Evolutionary conservation across 2,329 filamentous ascomycete species (phyloP).

Genomic region (Clarireedia paspali): DNA sequence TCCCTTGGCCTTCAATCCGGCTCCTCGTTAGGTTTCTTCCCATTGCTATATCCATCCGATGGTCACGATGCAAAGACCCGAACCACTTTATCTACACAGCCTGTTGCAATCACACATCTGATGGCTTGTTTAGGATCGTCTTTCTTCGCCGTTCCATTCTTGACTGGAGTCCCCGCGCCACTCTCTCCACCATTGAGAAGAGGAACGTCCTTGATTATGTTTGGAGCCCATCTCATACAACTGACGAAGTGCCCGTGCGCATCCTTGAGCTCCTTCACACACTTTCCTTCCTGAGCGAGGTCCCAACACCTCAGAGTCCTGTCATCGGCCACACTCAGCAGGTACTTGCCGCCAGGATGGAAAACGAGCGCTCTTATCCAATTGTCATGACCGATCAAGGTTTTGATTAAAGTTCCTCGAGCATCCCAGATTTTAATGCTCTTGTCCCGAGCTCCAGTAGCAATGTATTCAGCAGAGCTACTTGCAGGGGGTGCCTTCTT

Average conservation of each 20-base stretch:
- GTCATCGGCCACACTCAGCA: conserved; percentile 81
- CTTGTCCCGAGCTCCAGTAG: conserved; percentile 85
- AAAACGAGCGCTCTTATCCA: conserved; percentile 85
- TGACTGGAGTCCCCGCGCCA: conserved; percentile 27
- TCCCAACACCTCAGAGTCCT: conserved; percentile 94
- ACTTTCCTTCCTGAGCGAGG: conserved; percentile 79
- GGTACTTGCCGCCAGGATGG: conserved; percentile 85
- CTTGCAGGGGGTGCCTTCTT: conserved; percentile 71
- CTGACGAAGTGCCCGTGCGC: conserved; percentile 80
- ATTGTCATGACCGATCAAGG: conserved; percentile 82
- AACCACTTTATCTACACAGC: conserved; percentile 74
- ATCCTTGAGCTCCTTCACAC: conserved; percentile 72
- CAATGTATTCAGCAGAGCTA: conserved; percentile 79
- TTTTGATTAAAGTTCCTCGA: conserved; percentile 77
- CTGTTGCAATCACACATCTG: conserved; percentile 79
- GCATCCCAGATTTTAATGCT: conserved; percentile 85
- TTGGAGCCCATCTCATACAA: conserved; percentile 81
- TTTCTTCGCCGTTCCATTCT: conserved; percentile 29
- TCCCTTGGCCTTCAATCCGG: neutral
- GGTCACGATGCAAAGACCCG: conserved; percentile 60
- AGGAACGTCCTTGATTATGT: conserved; percentile 53
- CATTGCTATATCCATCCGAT: neutral
- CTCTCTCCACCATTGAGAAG: conserved; percentile 39
- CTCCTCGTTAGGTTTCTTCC: neutral
- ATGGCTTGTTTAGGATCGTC: conserved; percentile 54